A percentile compares a stretch with the other conserved stretches of the same genome.
Evolutionary conservation across 169 alveolate genomes (phyloP).

Genomic region (Ichthyophthirius multifiliis): DNA sequence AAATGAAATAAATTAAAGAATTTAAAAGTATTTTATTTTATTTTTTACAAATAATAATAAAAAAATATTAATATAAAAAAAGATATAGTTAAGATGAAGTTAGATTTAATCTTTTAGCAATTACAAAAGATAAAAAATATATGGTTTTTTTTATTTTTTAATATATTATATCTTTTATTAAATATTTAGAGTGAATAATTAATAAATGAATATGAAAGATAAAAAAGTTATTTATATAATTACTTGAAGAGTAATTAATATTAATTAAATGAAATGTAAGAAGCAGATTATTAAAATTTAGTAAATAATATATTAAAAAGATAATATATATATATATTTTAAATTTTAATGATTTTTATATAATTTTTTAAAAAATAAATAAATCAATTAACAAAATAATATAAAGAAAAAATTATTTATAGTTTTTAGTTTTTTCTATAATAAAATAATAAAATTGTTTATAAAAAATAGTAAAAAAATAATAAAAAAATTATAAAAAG

Average conservation of each 20-base stretch:
- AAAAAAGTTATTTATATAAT: neutral
- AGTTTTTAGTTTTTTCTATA: too few relatives aligned
- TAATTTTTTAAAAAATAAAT: neutral
- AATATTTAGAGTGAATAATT: neutral
- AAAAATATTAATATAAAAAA: neutral
- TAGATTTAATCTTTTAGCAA: conserved; percentile 78
- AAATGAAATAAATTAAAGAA: conserved; percentile 58
- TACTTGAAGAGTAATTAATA: conserved; percentile 18
- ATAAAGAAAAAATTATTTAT: too few relatives aligned
- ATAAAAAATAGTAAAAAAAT: too few relatives aligned
- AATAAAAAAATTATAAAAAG: too few relatives aligned
- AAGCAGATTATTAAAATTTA: neutral
- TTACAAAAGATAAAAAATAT: conserved; percentile 47
- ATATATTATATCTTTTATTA: neutral
- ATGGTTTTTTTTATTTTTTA: neutral
- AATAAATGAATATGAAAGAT: neutral
- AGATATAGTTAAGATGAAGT: conserved; percentile 56
- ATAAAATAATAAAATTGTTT: too few relatives aligned
- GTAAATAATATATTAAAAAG: too few relatives aligned
- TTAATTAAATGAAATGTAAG: conserved; percentile 19
- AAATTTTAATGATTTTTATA: too few relatives aligned
- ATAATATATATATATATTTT: too few relatives aligned
- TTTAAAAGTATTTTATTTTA: conserved; percentile 29
- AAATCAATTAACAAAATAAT: neutral
- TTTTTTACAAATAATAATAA: neutral